phyloP scores from a whole-genome alignment of 2,329 filamentous ascomycete species.

The Daldinia sp. region DNA sequence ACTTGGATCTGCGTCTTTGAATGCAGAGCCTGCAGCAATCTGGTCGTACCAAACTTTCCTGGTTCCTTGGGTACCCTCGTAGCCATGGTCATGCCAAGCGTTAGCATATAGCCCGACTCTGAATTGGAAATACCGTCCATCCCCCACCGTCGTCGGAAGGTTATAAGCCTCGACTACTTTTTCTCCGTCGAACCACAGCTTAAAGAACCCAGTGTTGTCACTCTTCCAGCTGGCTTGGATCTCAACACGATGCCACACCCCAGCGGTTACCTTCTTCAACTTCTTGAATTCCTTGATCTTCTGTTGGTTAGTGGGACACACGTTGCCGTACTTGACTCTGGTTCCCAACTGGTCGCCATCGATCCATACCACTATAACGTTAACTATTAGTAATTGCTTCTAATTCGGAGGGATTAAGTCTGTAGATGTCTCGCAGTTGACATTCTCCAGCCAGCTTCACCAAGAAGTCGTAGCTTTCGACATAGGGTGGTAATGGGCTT shows the following conservation, averaged over 20 bases:
- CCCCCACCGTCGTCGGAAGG: conserved; percentile 55
- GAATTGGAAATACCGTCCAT: conserved; percentile 55
- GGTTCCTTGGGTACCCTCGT: conserved; percentile 52
- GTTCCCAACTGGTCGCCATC: conserved; percentile 53
- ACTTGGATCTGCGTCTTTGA: conserved; percentile 51
- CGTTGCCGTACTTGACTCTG: conserved; percentile 52
- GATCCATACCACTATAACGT: conserved; percentile 53
- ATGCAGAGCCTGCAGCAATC: conserved; percentile 54
- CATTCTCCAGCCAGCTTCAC: no score
- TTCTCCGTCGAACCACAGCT: conserved; percentile 57
- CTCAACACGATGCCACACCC: conserved; percentile 56
- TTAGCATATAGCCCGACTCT: conserved; percentile 60
- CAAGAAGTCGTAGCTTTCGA: no score
- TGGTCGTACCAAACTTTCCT: conserved; percentile 61
- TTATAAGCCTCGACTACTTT: conserved; percentile 53
- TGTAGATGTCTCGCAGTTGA: no score
- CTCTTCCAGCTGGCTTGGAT: conserved; percentile 57
- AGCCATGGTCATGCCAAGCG: conserved; percentile 55
- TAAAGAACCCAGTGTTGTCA: conserved; percentile 54
- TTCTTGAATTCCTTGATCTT: conserved; percentile 45
- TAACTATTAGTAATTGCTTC: not conserved
- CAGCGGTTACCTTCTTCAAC: conserved; percentile 51
- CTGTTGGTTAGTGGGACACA: conserved; percentile 47
- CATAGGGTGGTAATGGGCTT: not conserved
- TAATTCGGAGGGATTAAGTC: no score